Conservation (phyloP, 352 stramenopile genomes). For the Globisporangium orthogonon region DNA sequence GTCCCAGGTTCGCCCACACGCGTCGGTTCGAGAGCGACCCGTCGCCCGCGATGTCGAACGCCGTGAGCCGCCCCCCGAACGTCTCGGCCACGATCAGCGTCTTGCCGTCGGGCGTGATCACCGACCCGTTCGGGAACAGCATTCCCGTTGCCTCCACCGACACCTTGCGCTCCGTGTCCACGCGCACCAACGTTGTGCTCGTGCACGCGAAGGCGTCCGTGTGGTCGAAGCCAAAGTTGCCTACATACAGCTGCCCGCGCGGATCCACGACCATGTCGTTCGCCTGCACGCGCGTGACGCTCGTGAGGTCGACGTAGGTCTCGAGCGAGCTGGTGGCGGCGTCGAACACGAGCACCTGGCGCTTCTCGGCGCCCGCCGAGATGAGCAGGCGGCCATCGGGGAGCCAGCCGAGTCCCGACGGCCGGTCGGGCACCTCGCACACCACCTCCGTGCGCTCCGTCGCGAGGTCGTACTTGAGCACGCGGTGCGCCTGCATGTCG, state of each 20-base stretch:
- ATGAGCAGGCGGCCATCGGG: conserved; percentile 56
- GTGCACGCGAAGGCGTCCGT: conserved; percentile 20
- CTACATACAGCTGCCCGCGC: conserved; percentile 37
- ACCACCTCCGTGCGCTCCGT: conserved; percentile 30
- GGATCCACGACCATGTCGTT: conserved; percentile 64
- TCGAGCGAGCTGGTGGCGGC: conserved; percentile 19
- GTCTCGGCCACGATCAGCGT: conserved; percentile 69
- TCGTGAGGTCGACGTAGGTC: conserved; percentile 43
- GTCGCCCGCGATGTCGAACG: conserved; percentile 52
- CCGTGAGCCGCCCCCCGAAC: conserved; percentile 40
- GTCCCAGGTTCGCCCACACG: conserved; percentile 46
- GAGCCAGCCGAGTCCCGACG: conserved; percentile 59
- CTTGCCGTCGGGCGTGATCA: conserved; percentile 67
- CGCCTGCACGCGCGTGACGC: conserved; percentile 36
- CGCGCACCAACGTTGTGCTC: conserved; percentile 50
- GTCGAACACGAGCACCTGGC: conserved; percentile 36
- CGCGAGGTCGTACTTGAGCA: conserved; percentile 48
- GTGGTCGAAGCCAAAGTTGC: conserved; percentile 63
- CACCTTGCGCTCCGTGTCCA: conserved; percentile 34
- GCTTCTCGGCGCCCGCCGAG: conserved; percentile 38
- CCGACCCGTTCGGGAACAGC: conserved; percentile 66
- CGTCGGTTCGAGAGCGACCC: conserved; percentile 39
- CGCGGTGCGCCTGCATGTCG: conserved; percentile 57
- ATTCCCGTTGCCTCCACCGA: conserved; percentile 48
- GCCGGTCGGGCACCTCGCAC: conserved; percentile 36